Evolutionary conservation across 1,139 yeast species (phyloP).

Genomic region (Geotrichum macrosporum): DNA sequence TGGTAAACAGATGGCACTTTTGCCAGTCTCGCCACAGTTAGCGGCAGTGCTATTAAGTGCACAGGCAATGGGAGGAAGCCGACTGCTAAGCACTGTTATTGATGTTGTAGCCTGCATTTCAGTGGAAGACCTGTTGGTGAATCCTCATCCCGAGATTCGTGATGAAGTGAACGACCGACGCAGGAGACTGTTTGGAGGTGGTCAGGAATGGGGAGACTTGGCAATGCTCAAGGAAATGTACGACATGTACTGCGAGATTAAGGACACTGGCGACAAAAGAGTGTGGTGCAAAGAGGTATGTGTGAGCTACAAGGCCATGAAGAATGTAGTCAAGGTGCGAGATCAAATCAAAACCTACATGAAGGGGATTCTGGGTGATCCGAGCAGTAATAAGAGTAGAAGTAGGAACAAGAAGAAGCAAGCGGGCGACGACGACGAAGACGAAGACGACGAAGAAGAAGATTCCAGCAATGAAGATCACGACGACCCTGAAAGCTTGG

Average conservation of each 20-base stretch:
- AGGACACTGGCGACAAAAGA: constrained; percentile 48
- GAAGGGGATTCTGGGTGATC: constrained; percentile 31
- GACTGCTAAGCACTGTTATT: constrained; percentile 54
- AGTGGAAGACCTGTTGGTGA: constrained; percentile 79
- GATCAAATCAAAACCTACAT: constrained; percentile 73
- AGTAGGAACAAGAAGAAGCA: constrained; percentile 17
- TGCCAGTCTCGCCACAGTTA: constrained; percentile 87
- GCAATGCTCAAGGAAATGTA: constrained; percentile 75
- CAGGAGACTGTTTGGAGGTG: constrained; percentile 56
- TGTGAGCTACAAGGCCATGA: constrained; percentile 73
- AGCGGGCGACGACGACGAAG: constrained; percentile 27
- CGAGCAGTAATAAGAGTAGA: neutral
- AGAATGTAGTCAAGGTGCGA: constrained; percentile 69
- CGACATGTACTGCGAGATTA: constrained; percentile 49
- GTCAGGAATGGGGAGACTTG: constrained; percentile 73
- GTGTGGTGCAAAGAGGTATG: constrained; percentile 81
- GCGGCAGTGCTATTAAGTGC: constrained; percentile 84
- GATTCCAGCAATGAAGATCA: constrained; percentile 18
- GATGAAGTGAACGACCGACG: constrained; percentile 64
- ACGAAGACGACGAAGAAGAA: constrained; percentile 27
- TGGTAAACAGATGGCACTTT: constrained; percentile 79
- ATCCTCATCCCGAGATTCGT: constrained; percentile 73
- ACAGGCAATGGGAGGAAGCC: constrained; percentile 47
- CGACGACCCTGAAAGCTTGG: constrained; percentile 21
- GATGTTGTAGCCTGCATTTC: constrained; percentile 91